phyloP scores from a whole-genome alignment of 2,329 filamentous ascomycete species.

The Phyllosticta citrichinensis region DNA sequence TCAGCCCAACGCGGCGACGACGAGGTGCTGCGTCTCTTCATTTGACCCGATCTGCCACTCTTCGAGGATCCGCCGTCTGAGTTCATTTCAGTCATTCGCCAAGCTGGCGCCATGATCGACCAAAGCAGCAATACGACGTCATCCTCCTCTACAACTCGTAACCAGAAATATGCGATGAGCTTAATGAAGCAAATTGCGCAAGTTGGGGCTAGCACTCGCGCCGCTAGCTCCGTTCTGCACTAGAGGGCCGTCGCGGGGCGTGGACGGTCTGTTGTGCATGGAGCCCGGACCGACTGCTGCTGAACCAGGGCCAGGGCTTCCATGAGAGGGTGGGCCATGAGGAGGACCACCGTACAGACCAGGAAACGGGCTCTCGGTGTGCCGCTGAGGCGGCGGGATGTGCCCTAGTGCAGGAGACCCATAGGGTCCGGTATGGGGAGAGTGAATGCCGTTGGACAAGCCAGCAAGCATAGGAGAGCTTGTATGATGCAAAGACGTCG shows the following conservation, averaged over 20 bases:
- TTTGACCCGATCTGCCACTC: background rate
- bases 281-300: constrained; percentile 12
- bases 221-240: constrained; percentile 16
- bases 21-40: background rate
- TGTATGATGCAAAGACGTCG: constrained; percentile 23
- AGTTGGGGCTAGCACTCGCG: constrained; percentile 38
- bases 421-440: constrained; percentile 15
- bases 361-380: constrained; percentile 26
- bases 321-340: constrained; percentile 13
- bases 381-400: constrained; percentile 13
- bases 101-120: background rate
- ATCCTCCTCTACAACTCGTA: background rate
- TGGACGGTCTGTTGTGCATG: constrained; percentile 19
- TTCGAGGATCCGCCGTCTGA: background rate
- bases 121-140: background rate
- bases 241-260: constrained; percentile 26
- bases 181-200: constrained; percentile 38
- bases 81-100: background rate
- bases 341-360: background rate
- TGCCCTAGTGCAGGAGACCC: constrained; percentile 12
- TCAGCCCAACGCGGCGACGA: background rate
- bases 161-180: background rate
- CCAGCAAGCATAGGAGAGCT: constrained; percentile 17
- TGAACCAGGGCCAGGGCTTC: background rate
- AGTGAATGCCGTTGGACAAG: constrained; percentile 12